phyloP scores from a whole-genome alignment of 148 eudicot species.

The Chenopodium berlandieri region DNA sequence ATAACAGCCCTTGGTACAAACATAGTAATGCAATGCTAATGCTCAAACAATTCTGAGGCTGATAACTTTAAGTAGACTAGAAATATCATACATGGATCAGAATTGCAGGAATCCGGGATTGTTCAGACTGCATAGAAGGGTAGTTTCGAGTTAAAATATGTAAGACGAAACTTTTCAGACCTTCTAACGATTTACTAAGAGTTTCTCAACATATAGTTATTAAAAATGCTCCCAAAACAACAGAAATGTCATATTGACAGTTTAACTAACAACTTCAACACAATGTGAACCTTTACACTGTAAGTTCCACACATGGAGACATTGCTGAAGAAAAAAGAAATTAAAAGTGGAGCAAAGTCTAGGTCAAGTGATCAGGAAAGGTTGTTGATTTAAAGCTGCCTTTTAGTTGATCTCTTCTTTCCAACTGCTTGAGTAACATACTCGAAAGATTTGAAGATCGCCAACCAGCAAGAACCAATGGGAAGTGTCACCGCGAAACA shows the following conservation, averaged over 20 bases:
- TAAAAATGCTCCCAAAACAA: background rate
- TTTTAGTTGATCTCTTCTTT: background rate
- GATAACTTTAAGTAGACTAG: background rate
- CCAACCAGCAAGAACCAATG: background rate
- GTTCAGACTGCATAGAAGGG: background rate
- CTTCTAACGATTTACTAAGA: background rate
- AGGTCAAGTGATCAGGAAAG: background rate
- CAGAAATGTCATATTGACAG: background rate
- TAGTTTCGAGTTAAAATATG: background rate
- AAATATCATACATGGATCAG: too few relatives aligned
- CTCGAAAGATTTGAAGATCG: background rate
- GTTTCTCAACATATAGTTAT: background rate
- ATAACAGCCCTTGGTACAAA: background rate
- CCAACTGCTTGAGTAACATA: background rate
- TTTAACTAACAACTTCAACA: background rate
- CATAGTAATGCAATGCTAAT: background rate
- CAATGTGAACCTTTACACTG: conserved; percentile 5
- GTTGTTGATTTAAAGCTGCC: conserved; percentile 11
- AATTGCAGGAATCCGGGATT: too few relatives aligned
- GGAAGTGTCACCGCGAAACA: background rate
- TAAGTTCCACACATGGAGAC: conserved; percentile 7
- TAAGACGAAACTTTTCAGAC: background rate
- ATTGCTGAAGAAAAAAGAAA: background rate
- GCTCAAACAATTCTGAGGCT: background rate
- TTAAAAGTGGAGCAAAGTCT: background rate